Evolutionary conservation across 176 grass and related monocot genomes (phyloP).

Genomic region (Rhipidocladum racemiflorum): DNA sequence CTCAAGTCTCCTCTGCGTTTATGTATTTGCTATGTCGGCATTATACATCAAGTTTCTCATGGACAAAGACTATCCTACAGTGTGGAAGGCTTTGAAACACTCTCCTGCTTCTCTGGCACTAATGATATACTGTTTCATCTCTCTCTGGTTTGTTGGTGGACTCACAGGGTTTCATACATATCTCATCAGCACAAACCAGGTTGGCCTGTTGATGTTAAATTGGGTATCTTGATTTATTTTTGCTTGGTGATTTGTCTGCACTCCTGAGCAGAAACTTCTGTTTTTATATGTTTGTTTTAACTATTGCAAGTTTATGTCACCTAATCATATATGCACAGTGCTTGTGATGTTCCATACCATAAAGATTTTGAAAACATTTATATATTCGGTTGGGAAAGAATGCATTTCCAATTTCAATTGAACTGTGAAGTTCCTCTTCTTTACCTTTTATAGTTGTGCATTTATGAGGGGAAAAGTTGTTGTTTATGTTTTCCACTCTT

Average conservation of each 20-base stretch:
- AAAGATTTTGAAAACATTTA: background rate
- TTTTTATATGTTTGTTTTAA: background rate
- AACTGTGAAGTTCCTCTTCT: background rate
- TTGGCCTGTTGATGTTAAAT: conserved; percentile 26
- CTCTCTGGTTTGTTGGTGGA: conserved; percentile 75
- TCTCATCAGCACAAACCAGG: conserved; percentile 80
- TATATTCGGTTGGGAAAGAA: background rate
- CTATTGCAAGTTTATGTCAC: background rate
- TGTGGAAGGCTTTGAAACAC: conserved; percentile 82
- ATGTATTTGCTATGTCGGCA: conserved; percentile 64
- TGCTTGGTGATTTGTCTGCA: conserved; percentile 6
- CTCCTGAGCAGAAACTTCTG: background rate
- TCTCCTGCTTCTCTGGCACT: conserved; percentile 64
- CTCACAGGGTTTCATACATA: conserved; percentile 82
- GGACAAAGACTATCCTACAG: conserved; percentile 72
- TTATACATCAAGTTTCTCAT: conserved; percentile 84
- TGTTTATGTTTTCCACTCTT: conserved; percentile 8
- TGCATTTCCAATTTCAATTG: background rate
- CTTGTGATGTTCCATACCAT: background rate
- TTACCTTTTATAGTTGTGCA: background rate
- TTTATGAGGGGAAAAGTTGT: background rate
- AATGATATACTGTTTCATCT: conserved; percentile 74
- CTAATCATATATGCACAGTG: background rate
- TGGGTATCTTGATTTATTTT: background rate
- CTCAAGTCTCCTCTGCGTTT: conserved; percentile 68